phyloP scores from a whole-genome alignment of 1,284 basidiomycete genomes.

The Xerocomus cyaneibrunnescens region DNA sequence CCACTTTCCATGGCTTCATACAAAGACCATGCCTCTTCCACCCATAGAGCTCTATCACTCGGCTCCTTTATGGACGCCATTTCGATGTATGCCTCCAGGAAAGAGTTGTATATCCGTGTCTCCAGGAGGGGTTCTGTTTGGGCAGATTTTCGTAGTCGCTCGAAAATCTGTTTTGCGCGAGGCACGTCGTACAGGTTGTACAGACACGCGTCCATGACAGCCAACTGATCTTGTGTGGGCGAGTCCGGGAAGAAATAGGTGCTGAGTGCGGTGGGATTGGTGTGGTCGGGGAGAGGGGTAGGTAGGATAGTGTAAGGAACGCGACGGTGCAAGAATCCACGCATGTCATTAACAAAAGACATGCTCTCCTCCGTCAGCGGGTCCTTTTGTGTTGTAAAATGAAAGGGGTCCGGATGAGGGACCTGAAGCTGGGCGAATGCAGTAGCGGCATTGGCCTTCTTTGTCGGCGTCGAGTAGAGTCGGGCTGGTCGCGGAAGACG shows the following conservation, averaged over 20 bases:
- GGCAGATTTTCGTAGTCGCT: constrained; percentile 45
- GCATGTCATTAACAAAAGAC: constrained; percentile 37
- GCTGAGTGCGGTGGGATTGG: constrained; percentile 37
- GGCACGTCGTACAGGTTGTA: constrained; percentile 69
- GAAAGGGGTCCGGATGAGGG: constrained; percentile 40
- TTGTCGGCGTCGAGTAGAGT: constrained; percentile 61
- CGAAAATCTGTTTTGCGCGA: constrained; percentile 68
- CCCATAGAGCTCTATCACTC: constrained; percentile 48
- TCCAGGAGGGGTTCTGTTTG: constrained; percentile 40
- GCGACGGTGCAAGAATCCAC: constrained; percentile 49
- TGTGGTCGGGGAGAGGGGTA: constrained; percentile 54
- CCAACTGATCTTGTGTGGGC: constrained; percentile 62
- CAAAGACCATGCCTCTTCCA: constrained; percentile 57
- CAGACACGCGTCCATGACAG: constrained; percentile 79
- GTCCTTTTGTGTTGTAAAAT: constrained; percentile 32
- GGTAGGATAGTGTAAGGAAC: constrained; percentile 59
- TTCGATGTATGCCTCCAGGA: constrained; percentile 62
- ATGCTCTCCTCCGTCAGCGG: constrained; percentile 20
- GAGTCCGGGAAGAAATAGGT: constrained; percentile 66
- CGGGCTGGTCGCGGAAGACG: constrained; percentile 65
- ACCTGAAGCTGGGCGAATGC: constrained; percentile 43
- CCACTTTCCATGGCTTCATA: constrained; percentile 56
- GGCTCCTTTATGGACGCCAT: constrained; percentile 53
- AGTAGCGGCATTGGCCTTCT: constrained; percentile 48
- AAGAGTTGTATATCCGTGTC: constrained; percentile 47